These are phyloP conservation scores for Mycena albidolilacea DNA, from an alignment of 768 basidiomycete genomes.

Conservation along the genomic window DNA sequence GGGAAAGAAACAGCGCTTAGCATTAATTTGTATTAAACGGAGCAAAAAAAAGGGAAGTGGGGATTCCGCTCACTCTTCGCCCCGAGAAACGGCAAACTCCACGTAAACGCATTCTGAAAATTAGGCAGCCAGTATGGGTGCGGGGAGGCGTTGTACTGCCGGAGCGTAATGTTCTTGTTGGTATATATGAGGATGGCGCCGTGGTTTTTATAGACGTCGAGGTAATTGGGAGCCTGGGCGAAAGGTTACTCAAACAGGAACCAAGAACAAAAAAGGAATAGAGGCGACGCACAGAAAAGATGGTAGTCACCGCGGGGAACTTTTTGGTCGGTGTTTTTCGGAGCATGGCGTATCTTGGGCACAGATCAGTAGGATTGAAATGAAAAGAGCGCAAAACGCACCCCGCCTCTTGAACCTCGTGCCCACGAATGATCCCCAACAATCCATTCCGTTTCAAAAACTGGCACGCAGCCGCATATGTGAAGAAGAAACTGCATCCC, in stretches of 20 bases:
- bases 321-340: conserved; percentile 95
- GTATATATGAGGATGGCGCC: conserved; percentile 98
- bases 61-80: conserved; percentile 83
- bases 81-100: conserved; percentile 97
- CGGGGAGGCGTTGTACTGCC: conserved; percentile 84
- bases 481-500: conserved; percentile 94
- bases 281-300: conserved; percentile 84
- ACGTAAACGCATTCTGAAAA: conserved; percentile 98
- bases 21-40: no score
- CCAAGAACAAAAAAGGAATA: background rate
- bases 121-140: conserved; percentile 97
- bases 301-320: conserved; percentile 97
- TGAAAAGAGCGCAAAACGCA: conserved; percentile 52
- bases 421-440: conserved; percentile 94
- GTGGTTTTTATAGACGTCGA: conserved; percentile 98
- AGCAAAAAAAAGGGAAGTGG: background rate
- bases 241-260: background rate
- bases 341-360: conserved; percentile 88
- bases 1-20: conserved; percentile 10
- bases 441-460: conserved; percentile 96
- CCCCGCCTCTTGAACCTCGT: conserved; percentile 98
- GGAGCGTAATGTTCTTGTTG: conserved; percentile 96
- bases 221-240: conserved; percentile 78
- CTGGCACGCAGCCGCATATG: conserved; percentile 92
- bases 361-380: background rate